Evolutionary conservation across 441 rosid genomes (phyloP).

Genomic region (Populus hybrid): DNA sequence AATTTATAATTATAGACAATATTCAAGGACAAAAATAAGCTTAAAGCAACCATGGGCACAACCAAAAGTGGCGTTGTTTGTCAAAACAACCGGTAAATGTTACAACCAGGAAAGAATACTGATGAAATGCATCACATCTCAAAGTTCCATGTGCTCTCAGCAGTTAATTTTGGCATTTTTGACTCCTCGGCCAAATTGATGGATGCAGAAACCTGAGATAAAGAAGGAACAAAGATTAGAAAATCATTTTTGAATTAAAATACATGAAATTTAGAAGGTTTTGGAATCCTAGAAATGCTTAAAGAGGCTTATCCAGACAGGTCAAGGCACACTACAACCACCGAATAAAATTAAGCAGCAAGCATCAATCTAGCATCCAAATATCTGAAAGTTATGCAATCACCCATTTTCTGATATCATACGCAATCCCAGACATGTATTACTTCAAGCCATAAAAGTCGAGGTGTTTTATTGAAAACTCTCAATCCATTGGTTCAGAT

Average conservation of each 20-base stretch:
- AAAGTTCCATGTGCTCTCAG: slow-evolving; percentile 67
- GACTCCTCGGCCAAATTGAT: slow-evolving; percentile 58
- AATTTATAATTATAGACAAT: not conserved
- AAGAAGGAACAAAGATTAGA: slow-evolving; percentile 5
- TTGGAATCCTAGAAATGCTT: not conserved
- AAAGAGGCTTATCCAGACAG: slow-evolving; percentile 1
- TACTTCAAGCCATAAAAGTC: not conserved
- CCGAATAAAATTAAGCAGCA: not conserved
- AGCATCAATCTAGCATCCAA: not conserved
- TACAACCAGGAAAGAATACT: slow-evolving; percentile 5
- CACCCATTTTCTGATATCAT: not conserved
- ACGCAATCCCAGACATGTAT: not conserved
- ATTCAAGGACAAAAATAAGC: slow-evolving; percentile 6
- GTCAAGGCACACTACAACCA: not conserved
- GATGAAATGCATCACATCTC: slow-evolving; percentile 39
- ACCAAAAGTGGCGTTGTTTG: slow-evolving; percentile 4
- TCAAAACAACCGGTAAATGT: slow-evolving; percentile 14
- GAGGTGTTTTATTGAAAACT: not conserved
- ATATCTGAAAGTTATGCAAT: not conserved
- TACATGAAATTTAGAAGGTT: not conserved
- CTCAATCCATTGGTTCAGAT: not conserved
- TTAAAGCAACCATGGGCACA: slow-evolving; percentile 12
- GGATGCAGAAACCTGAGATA: slow-evolving; percentile 51
- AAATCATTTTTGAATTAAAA: slow-evolving; percentile 2
- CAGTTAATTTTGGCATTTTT: slow-evolving; percentile 58